Percentiles rank a stretch among this genome's conserved stretches.
Conservation (phyloP, 129 eudicot species). For the Smallanthus sonchifolius region DNA sequence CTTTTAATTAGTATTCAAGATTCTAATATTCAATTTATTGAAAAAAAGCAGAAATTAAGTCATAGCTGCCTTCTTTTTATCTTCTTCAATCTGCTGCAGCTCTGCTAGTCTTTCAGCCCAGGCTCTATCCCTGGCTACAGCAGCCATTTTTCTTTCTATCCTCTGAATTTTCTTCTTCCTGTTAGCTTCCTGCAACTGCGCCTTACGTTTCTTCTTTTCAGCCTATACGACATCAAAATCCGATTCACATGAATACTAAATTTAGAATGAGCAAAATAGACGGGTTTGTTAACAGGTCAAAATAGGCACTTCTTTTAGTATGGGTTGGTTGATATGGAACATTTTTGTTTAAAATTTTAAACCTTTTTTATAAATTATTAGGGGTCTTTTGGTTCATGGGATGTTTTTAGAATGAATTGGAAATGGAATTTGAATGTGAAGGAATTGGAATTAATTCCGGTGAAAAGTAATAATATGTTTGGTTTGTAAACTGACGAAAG, state of each 20-base stretch:
- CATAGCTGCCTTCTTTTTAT: constrained; percentile 47
- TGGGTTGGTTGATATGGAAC: neutral
- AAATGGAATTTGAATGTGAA: no score
- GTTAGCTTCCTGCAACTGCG: constrained; percentile 72
- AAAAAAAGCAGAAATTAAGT: constrained; percentile 18
- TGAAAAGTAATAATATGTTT: no score
- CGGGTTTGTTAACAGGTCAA: neutral
- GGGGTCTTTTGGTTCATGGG: no score
- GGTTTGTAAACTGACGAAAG: no score
- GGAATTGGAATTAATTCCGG: no score
- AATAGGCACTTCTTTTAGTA: neutral
- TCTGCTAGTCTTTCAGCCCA: constrained; percentile 79
- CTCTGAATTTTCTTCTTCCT: constrained; percentile 54
- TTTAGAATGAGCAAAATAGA: neutral
- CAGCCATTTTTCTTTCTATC: constrained; percentile 93
- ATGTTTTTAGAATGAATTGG: no score
- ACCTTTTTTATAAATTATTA: neutral
- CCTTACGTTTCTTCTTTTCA: constrained; percentile 80
- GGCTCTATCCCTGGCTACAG: constrained; percentile 95
- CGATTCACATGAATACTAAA: neutral
- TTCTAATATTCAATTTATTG: neutral
- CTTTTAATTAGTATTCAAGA: neutral
- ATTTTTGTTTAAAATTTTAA: neutral
- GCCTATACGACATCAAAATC: constrained; percentile 35
- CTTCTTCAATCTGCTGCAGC: constrained; percentile 59